Conservation (phyloP, 176 grass and related monocot species). For the Carex littledalei region DNA sequence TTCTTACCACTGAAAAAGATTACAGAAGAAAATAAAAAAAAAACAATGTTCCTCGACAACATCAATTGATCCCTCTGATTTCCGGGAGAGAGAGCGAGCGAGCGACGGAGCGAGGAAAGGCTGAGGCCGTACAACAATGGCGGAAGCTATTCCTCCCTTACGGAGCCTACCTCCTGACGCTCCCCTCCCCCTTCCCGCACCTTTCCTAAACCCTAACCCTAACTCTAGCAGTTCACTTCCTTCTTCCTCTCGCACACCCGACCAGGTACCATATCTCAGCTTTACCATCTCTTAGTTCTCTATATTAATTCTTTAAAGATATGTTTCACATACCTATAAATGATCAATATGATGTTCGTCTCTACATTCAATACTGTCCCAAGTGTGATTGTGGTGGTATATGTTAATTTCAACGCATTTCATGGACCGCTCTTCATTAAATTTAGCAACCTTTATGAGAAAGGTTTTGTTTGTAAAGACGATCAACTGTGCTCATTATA, state of each 20-base stretch:
- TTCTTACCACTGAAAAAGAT: too few species aligned
- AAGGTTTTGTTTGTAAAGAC: not conserved
- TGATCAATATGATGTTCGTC: not conserved
- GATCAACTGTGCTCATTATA: not conserved
- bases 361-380: not conserved
- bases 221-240: not conserved
- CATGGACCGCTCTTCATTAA: not conserved
- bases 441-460: not conserved
- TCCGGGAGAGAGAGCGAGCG: not conserved
- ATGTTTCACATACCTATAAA: too few species aligned
- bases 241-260: slow-evolving; percentile 13
- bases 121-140: not conserved
- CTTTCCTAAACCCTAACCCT: slow-evolving; percentile 12
- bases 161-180: slow-evolving; percentile 22
- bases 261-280: not conserved
- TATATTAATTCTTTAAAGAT: not conserved
- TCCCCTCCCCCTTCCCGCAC: slow-evolving; percentile 11
- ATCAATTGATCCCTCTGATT: not conserved
- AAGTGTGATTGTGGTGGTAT: not conserved
- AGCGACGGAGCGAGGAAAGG: not conserved
- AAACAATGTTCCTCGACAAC: not conserved
- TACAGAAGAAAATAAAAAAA: too few species aligned
- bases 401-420: not conserved
- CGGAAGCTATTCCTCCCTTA: slow-evolving; percentile 16
- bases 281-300: not conserved